Conservation (phyloP, 108 stramenopile species). For the Craspedostauros australis region DNA sequence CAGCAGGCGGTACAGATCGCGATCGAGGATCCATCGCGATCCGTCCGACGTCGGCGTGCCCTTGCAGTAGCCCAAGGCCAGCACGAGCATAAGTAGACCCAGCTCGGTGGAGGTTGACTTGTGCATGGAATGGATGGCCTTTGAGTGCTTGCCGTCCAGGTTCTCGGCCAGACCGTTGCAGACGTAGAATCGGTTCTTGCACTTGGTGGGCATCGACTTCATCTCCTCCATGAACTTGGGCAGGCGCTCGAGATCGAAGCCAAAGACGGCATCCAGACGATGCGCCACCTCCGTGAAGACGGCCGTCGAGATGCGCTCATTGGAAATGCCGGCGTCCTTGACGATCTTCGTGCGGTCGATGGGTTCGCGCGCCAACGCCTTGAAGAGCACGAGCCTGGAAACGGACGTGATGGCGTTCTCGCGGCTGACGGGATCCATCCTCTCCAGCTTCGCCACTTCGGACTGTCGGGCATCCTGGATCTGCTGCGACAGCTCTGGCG, state of each 20-base stretch:
- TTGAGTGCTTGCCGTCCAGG: slow-evolving; percentile 50
- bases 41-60: slow-evolving; percentile 43
- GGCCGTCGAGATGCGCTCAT: slow-evolving; percentile 34
- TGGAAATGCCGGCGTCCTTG: slow-evolving; percentile 59
- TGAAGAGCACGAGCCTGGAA: slow-evolving; percentile 68
- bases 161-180: slow-evolving; percentile 52
- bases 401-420: slow-evolving; percentile 47
- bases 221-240: slow-evolving; percentile 50
- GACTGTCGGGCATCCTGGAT: slow-evolving; percentile 31
- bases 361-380: slow-evolving; percentile 58
- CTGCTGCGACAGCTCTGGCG: slow-evolving; percentile 56
- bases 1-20: slow-evolving; percentile 61
- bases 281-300: slow-evolving; percentile 49
- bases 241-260: slow-evolving; percentile 50
- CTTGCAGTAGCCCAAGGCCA: slow-evolving; percentile 78
- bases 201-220: slow-evolving; percentile 44
- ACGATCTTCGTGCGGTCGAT: slow-evolving; percentile 63
- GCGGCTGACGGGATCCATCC: slow-evolving; percentile 37
- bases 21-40: slow-evolving; percentile 67
- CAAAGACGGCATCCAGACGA: slow-evolving; percentile 67
- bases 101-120: slow-evolving; percentile 39
- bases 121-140: slow-evolving; percentile 57
- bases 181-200: slow-evolving; percentile 69
- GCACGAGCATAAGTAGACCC: slow-evolving; percentile 64
- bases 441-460: slow-evolving; percentile 49